Conservation (phyloP, 345 rosid species). For the Physaria fendleri region DNA sequence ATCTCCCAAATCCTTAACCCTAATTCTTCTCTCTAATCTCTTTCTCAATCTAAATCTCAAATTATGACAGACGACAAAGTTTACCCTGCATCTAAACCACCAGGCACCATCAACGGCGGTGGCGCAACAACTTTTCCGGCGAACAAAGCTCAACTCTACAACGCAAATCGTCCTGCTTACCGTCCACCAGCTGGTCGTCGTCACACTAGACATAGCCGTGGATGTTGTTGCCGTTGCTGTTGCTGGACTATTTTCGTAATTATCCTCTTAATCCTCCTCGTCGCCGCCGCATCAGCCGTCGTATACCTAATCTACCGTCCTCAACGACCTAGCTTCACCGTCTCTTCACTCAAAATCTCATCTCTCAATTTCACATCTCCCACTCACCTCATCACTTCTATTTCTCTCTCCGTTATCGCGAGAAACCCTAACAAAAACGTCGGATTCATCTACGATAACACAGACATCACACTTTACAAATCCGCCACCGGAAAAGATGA, state of each 20-base stretch:
- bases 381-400: slow-evolving; percentile 40
- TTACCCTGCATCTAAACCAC: slow-evolving; percentile 53
- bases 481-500: slow-evolving; percentile 27
- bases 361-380: slow-evolving; percentile 54
- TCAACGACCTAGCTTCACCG: slow-evolving; percentile 58
- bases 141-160: slow-evolving; percentile 62
- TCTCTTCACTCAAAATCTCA: slow-evolving; percentile 52
- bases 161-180: slow-evolving; percentile 65
- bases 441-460: slow-evolving; percentile 46
- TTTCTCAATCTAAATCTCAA: not conserved
- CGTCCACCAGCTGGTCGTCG: slow-evolving; percentile 55
- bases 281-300: slow-evolving; percentile 42
- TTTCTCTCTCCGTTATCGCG: slow-evolving; percentile 57
- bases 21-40: not conserved
- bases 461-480: slow-evolving; percentile 33
- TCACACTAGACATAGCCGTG: slow-evolving; percentile 38
- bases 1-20: slow-evolving; percentile 3
- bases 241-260: slow-evolving; percentile 45
- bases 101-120: slow-evolving; percentile 19
- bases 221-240: slow-evolving; percentile 55
- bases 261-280: slow-evolving; percentile 45
- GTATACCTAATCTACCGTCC: slow-evolving; percentile 75
- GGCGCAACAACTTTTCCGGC: slow-evolving; percentile 43
- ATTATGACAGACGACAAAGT: slow-evolving; percentile 57
- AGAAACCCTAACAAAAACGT: slow-evolving; percentile 78